These are phyloP conservation scores for Microbotryum silenes-acaulis DNA, from an alignment of 1,284 basidiomycete species.

Conservation along the genomic window DNA sequence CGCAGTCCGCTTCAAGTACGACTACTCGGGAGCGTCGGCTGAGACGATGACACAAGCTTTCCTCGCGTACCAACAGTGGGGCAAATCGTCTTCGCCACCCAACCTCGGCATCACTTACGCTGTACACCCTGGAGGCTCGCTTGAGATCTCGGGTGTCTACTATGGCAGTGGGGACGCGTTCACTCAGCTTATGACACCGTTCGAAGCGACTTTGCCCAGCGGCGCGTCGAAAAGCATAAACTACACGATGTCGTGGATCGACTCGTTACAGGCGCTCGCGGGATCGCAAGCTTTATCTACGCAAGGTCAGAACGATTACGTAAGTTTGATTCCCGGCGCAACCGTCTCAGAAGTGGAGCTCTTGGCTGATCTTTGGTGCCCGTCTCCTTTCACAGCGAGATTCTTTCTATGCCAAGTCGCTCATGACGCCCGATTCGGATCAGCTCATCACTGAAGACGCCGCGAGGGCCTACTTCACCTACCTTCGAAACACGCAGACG, in stretches of 20 bases:
- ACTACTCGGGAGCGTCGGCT: too few species aligned
- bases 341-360: too few species aligned
- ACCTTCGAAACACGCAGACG: conserved; percentile 22
- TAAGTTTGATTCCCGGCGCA: too few species aligned
- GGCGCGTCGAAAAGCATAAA: neutral
- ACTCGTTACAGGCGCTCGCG: conserved; percentile 3
- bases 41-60: too few species aligned
- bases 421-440: conserved; percentile 29
- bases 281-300: neutral
- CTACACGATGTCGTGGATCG: conserved; percentile 1
- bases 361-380: neutral
- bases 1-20: too few species aligned
- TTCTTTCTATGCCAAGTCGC: conserved; percentile 32
- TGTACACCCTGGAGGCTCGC: neutral
- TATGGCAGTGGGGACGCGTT: conserved; percentile 1
- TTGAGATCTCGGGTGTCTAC: conserved; percentile 3
- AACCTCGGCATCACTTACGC: conserved; percentile 3
- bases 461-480: conserved; percentile 28
- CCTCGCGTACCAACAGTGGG: too few species aligned
- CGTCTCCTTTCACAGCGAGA: conserved; percentile 4
- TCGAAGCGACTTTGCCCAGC: neutral
- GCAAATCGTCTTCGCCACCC: too few species aligned
- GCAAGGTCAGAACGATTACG: too few species aligned
- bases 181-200: neutral
- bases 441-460: conserved; percentile 24